A percentile compares a stretch with the other conserved stretches of the same genome.
phyloP scores from a whole-genome alignment of 108 stramenopile genomes.

The Nannochloropsis salina region DNA sequence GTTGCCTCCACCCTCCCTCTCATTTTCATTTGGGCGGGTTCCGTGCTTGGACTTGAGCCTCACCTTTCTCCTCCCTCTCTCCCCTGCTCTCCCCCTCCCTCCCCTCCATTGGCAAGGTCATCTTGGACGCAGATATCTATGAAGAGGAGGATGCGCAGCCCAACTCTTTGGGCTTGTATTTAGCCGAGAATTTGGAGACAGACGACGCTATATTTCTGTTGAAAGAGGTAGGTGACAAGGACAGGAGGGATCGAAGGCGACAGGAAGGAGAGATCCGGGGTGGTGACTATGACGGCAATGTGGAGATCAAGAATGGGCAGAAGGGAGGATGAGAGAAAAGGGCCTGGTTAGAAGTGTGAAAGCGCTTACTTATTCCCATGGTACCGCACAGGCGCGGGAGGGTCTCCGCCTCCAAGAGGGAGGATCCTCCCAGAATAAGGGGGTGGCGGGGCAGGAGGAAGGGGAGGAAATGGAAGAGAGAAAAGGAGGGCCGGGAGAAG shows the following conservation, averaged over 20 bases:
- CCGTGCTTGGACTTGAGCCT: neutral
- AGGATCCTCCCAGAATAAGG: too few relatives aligned
- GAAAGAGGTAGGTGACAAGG: neutral
- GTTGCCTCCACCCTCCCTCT: neutral
- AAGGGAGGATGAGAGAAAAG: neutral
- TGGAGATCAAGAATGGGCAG: neutral
- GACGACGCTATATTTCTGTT: neutral
- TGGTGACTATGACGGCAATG: too few relatives aligned
- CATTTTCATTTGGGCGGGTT: neutral
- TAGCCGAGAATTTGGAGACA: neutral
- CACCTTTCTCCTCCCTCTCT: neutral
- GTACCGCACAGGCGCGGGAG: too few relatives aligned
- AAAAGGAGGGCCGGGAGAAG: neutral
- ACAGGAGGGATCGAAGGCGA: too few relatives aligned
- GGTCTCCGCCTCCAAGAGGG: too few relatives aligned
- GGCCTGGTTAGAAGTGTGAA: neutral
- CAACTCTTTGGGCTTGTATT: neutral
- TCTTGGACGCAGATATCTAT: slow-evolving; percentile 74
- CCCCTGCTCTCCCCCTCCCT: slow-evolving; percentile 57
- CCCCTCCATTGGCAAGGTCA: slow-evolving; percentile 60
- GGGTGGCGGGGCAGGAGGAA: neutral
- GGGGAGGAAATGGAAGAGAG: neutral
- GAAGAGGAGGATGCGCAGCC: slow-evolving; percentile 77
- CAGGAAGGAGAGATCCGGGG: too few relatives aligned
- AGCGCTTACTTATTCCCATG: too few relatives aligned